Evolutionary conservation across 805 yeast species (phyloP).

Genomic region (Alloascoidea africana): DNA sequence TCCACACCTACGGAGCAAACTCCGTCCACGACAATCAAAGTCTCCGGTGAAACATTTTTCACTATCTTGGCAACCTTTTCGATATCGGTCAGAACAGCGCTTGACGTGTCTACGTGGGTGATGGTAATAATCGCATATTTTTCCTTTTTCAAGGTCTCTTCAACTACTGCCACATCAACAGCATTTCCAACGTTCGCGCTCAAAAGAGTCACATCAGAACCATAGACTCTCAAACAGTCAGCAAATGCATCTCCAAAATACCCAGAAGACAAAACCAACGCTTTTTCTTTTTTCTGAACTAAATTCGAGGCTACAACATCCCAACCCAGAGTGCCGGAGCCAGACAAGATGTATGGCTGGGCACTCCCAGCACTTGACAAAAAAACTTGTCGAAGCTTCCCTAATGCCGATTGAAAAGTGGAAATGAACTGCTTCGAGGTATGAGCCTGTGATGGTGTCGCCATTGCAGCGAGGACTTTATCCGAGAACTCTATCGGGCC

Average conservation of each 20-base stretch:
- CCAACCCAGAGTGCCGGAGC: slow-evolving; percentile 95
- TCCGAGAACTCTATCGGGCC: slow-evolving; percentile 83
- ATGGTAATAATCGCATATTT: slow-evolving; percentile 60
- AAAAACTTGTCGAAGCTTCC: slow-evolving; percentile 60
- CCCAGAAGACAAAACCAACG: slow-evolving; percentile 78
- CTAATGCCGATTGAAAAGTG: slow-evolving; percentile 55
- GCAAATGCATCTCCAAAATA: slow-evolving; percentile 62
- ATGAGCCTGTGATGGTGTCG: slow-evolving; percentile 79
- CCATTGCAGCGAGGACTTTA: slow-evolving; percentile 63
- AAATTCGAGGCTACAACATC: slow-evolving; percentile 76
- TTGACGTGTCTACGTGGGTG: slow-evolving; percentile 94
- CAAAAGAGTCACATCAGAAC: slow-evolving; percentile 58
- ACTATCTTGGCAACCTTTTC: slow-evolving; percentile 45
- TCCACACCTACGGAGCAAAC: slow-evolving; percentile 93
- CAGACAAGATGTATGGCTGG: slow-evolving; percentile 72
- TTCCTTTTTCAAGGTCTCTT: slow-evolving; percentile 31
- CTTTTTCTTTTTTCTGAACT: slow-evolving; percentile 46
- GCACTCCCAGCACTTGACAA: slow-evolving; percentile 48
- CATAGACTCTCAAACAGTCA: slow-evolving; percentile 57
- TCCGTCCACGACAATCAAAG: slow-evolving; percentile 80
- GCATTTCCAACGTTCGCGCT: slow-evolving; percentile 57
- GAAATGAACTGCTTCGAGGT: slow-evolving; percentile 72
- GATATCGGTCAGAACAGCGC: slow-evolving; percentile 78
- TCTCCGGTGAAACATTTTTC: slow-evolving; percentile 53
- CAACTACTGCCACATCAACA: slow-evolving; percentile 42